A percentile compares a stretch with the other conserved stretches of the same genome.
These are phyloP conservation scores for Microstegium vimineum DNA, from an alignment of 176 grass and related monocot genomes.

Conservation along the genomic window DNA sequence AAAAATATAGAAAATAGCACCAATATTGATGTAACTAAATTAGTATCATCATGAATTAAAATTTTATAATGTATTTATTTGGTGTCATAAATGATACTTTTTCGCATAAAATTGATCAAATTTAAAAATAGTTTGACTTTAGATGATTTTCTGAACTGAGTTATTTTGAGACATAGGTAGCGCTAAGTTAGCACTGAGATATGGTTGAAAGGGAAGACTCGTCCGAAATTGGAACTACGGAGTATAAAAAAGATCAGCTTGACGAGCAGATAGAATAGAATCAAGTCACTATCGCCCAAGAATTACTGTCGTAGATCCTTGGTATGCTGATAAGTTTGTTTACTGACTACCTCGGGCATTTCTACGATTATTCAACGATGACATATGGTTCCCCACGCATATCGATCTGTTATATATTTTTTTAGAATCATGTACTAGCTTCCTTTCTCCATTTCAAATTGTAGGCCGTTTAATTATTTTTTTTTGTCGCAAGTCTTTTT, in stretches of 20 bases:
- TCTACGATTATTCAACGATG: neutral
- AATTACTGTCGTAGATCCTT: neutral
- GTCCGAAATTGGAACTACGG: neutral
- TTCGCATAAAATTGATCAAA: neutral
- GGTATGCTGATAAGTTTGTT: neutral
- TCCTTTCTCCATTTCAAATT: neutral
- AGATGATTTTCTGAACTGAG: neutral
- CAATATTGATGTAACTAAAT: neutral
- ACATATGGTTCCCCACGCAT: neutral
- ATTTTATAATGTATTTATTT: neutral
- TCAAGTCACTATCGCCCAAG: neutral
- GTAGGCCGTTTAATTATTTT: neutral
- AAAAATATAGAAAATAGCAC: neutral
- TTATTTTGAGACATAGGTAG: neutral
- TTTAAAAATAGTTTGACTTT: neutral
- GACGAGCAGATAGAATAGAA: neutral
- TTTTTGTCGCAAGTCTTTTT: neutral
- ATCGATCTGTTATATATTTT: neutral
- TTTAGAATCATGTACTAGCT: neutral
- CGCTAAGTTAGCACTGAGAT: neutral
- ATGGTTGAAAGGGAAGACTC: neutral
- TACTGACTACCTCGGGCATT: neutral
- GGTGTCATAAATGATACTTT: neutral
- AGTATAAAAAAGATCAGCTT: neutral
- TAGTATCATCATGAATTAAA: too few relatives aligned